Evolutionary conservation across 2,329 filamentous ascomycete species (phyloP).

Genomic region (Pestalotiopsis sp.): DNA sequence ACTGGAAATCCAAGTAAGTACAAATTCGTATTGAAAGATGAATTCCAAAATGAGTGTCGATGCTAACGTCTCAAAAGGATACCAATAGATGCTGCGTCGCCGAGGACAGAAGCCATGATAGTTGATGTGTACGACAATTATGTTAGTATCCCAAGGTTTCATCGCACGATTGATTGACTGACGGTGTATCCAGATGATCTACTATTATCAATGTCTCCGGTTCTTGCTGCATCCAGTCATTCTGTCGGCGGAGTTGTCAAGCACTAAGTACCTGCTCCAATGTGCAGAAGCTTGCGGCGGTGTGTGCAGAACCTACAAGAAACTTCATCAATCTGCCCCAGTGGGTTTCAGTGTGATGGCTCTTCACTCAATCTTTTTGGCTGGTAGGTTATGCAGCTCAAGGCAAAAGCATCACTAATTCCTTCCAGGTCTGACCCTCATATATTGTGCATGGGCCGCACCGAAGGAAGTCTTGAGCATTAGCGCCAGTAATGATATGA

Average conservation of each 20-base stretch:
- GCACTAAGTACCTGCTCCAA: slow-evolving; percentile 19
- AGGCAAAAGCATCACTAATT: background rate
- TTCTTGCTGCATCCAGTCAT: slow-evolving; percentile 26
- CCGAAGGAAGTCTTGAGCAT: slow-evolving; percentile 23
- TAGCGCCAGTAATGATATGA: slow-evolving; percentile 27
- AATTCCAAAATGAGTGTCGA: background rate
- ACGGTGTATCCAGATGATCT: slow-evolving; percentile 22
- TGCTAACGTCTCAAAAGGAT: slow-evolving; percentile 9
- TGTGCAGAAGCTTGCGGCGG: slow-evolving; percentile 31
- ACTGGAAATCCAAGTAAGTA: slow-evolving; percentile 17
- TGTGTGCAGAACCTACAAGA: slow-evolving; percentile 30
- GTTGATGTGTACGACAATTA: slow-evolving; percentile 25
- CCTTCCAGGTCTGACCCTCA: slow-evolving; percentile 27
- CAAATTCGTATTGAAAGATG: background rate
- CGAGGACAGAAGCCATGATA: slow-evolving; percentile 12
- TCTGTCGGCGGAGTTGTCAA: slow-evolving; percentile 15
- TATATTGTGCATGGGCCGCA: slow-evolving; percentile 33
- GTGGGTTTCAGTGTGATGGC: slow-evolving; percentile 32
- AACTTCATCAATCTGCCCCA: slow-evolving; percentile 28
- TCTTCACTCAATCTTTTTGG: slow-evolving; percentile 30
- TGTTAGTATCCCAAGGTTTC: slow-evolving; percentile 14
- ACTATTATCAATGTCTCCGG: slow-evolving; percentile 27
- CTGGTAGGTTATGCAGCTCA: slow-evolving; percentile 15
- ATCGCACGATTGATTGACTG: background rate
- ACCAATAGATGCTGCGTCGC: slow-evolving; percentile 17